Conservation (phyloP, 805 yeast genomes). For the Jamesozyma piceae region DNA sequence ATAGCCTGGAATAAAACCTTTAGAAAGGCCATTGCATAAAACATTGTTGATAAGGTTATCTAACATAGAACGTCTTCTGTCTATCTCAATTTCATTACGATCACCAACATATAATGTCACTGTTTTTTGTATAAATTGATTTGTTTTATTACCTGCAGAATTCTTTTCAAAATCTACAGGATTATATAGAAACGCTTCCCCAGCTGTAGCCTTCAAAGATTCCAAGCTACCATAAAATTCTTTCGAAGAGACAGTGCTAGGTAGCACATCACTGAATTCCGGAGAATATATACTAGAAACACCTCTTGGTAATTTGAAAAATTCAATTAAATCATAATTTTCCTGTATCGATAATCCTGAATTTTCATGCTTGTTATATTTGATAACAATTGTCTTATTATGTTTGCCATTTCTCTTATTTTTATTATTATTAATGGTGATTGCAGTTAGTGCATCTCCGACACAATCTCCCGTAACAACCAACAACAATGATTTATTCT, state of each 20-base stretch:
- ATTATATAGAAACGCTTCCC: conserved; percentile 26
- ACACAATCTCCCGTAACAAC: too few species aligned
- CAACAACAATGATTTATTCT: too few species aligned
- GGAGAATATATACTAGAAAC: conserved; percentile 23
- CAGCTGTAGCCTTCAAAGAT: conserved; percentile 26
- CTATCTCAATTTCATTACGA: conserved; percentile 23
- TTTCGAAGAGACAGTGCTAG: conserved; percentile 25
- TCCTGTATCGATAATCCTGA: too few species aligned
- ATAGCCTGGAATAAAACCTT: conserved; percentile 22
- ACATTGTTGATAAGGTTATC: conserved; percentile 24
- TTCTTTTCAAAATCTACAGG: conserved; percentile 2
- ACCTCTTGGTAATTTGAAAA: conserved; percentile 23
- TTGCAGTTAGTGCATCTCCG: too few species aligned
- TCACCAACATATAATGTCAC: conserved; percentile 27
- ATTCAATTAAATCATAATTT: too few species aligned
- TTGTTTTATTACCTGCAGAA: not conserved
- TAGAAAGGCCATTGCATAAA: conserved; percentile 20
- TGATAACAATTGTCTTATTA: too few species aligned
- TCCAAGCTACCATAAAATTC: conserved; percentile 23
- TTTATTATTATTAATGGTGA: too few species aligned
- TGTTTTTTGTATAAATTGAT: conserved; percentile 16
- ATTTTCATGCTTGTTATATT: too few species aligned
- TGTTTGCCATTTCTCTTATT: too few species aligned
- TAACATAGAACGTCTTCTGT: conserved; percentile 19
- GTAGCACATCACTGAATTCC: conserved; percentile 20